phyloP scores from a whole-genome alignment of 2,329 filamentous ascomycete genomes.

The Aspergillus arachidicola region DNA sequence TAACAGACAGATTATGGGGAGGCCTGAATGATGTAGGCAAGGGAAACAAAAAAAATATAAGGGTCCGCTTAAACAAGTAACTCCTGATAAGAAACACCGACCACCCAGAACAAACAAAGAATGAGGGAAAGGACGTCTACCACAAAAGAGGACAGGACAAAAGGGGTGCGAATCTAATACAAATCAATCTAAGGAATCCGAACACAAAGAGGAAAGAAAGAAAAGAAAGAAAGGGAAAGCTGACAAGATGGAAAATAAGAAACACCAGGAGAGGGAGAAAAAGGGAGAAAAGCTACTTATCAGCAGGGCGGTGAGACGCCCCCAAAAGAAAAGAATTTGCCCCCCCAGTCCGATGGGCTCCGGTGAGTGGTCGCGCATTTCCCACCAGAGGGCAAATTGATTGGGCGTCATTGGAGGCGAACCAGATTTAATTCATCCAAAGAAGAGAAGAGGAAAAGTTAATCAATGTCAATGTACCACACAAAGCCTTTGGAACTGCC shows the following conservation, averaged over 20 bases:
- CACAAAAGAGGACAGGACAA: slow-evolving; percentile 14
- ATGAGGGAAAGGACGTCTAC: slow-evolving; percentile 16
- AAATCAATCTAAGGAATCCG: slow-evolving; percentile 15
- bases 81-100: slow-evolving; percentile 12
- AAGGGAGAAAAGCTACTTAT: slow-evolving; percentile 20
- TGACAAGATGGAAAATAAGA: slow-evolving; percentile 23
- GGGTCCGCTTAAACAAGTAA: neutral
- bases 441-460: neutral
- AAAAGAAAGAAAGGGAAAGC: slow-evolving; percentile 12
- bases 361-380: neutral
- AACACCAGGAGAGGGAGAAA: slow-evolving; percentile 15
- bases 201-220: slow-evolving; percentile 17
- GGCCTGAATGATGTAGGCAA: slow-evolving; percentile 9
- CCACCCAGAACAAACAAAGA: slow-evolving; percentile 9
- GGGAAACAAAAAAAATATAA: slow-evolving; percentile 4
- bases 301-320: slow-evolving; percentile 7
- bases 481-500: neutral
- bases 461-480: neutral
- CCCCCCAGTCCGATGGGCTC: slow-evolving; percentile 11
- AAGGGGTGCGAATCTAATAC: slow-evolving; percentile 6
- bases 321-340: slow-evolving; percentile 6
- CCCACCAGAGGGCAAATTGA: neutral
- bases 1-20: slow-evolving; percentile 7
- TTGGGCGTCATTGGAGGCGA: slow-evolving; percentile 4
- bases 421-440: neutral